Evolutionary conservation across 2,329 filamentous ascomycete genomes (phyloP).

Genomic region (Arthrobotrys entomopaga): DNA sequence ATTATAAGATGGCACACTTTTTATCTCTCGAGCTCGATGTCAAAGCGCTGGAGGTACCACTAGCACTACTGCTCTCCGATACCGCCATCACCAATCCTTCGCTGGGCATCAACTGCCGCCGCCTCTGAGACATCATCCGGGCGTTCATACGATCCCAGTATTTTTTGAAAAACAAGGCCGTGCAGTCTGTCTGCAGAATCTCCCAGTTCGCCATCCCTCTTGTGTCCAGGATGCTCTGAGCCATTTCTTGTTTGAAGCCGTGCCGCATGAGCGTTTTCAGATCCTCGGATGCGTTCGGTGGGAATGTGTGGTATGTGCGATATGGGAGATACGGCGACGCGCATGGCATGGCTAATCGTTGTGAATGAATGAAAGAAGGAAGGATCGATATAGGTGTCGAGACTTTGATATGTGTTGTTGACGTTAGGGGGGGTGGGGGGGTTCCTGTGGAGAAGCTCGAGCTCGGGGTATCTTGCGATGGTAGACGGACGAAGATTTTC

Average conservation of each 20-base stretch:
- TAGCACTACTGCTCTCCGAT: slow-evolving; percentile 9
- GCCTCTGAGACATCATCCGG: slow-evolving; percentile 24
- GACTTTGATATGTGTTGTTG: not conserved
- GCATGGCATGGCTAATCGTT: slow-evolving; percentile 29
- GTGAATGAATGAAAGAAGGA: not conserved
- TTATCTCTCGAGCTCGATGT: not conserved
- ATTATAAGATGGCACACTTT: slow-evolving; percentile 26
- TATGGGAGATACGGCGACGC: slow-evolving; percentile 28
- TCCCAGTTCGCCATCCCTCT: slow-evolving; percentile 52
- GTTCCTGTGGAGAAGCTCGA: too few species aligned
- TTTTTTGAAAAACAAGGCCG: slow-evolving; percentile 42
- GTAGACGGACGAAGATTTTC: not conserved
- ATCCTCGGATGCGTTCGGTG: slow-evolving; percentile 22
- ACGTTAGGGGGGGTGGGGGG: not conserved
- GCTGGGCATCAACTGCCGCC: not conserved
- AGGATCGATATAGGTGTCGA: not conserved
- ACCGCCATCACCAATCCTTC: not conserved
- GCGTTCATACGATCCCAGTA: slow-evolving; percentile 48
- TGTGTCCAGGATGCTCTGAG: slow-evolving; percentile 27
- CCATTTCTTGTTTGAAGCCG: slow-evolving; percentile 35
- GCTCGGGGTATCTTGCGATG: too few species aligned
- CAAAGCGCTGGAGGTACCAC: not conserved
- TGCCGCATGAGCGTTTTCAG: slow-evolving; percentile 45
- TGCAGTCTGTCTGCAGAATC: slow-evolving; percentile 44
- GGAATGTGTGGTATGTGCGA: slow-evolving; percentile 40